These are phyloP conservation scores for Immersiporthe knoxdaviesiana DNA, from an alignment of 2,329 filamentous ascomycete species.

Conservation along the genomic window DNA sequence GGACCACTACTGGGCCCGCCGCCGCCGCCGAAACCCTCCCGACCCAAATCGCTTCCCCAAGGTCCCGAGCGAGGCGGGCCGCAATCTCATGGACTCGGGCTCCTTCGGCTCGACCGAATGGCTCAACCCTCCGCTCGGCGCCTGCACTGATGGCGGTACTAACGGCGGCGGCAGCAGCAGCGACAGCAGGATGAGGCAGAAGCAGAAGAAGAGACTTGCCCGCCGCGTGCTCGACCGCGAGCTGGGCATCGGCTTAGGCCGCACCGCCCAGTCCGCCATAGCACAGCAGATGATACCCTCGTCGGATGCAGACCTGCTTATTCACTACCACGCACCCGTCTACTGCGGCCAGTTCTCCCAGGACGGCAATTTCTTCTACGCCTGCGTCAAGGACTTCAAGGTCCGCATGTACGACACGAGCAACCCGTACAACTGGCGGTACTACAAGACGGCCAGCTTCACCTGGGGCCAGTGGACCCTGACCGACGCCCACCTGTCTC, in stretches of 20 bases:
- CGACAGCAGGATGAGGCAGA: constrained; percentile 40
- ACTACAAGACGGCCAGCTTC: constrained; percentile 88
- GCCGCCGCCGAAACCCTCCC: constrained; percentile 46
- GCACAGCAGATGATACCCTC: constrained; percentile 76
- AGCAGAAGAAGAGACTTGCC: constrained; percentile 61
- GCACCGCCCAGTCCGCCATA: constrained; percentile 66
- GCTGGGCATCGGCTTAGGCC: constrained; percentile 69
- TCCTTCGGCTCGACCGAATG: constrained; percentile 73
- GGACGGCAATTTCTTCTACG: constrained; percentile 97
- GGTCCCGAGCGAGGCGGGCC: constrained; percentile 78
- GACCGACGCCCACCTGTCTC: constrained; percentile 88
- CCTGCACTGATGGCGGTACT: no score
- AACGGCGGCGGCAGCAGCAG: no score
- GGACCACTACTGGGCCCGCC: constrained; percentile 37
- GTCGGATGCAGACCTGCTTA: constrained; percentile 78
- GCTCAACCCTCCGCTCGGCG: background rate
- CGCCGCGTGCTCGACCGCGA: constrained; percentile 80
- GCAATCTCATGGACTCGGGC: constrained; percentile 79
- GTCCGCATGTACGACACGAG: constrained; percentile 98
- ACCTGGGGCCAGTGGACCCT: constrained; percentile 93
- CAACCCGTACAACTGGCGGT: constrained; percentile 92
- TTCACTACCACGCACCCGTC: constrained; percentile 83
- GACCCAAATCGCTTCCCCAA: constrained; percentile 73
- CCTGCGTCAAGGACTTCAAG: constrained; percentile 87
- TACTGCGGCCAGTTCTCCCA: constrained; percentile 97